Conservation (phyloP, 192 early-diverging fungal species). For the Phycomyces blakesleeanus region DNA sequence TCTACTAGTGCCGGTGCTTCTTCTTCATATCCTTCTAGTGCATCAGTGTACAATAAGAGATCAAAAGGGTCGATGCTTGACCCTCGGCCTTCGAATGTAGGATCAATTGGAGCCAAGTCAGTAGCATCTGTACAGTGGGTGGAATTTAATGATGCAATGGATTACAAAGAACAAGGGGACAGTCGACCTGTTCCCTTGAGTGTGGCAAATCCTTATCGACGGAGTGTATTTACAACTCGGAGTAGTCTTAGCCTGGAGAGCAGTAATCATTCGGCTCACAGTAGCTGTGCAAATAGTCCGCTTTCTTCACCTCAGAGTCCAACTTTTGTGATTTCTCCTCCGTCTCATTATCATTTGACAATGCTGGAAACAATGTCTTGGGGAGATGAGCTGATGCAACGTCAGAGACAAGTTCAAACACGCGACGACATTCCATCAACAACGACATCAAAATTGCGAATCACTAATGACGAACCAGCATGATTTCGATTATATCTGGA, state of each 20-base stretch:
- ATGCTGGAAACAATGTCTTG: not conserved
- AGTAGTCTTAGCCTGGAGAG: not conserved
- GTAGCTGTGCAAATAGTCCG: too few relatives aligned
- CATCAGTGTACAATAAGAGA: too few relatives aligned
- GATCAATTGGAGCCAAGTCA: slow-evolving; percentile 3
- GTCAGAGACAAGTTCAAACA: not conserved
- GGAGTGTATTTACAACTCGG: not conserved
- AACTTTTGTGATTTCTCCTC: not conserved
- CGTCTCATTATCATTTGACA: not conserved
- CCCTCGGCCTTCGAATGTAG: not conserved
- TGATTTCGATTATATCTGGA: too few relatives aligned
- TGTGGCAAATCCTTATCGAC: not conserved
- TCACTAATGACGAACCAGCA: too few relatives aligned
- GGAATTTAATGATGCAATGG: slow-evolving; percentile 18
- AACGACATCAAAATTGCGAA: too few relatives aligned
- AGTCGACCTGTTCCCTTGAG: not conserved
- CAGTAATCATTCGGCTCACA: not conserved
- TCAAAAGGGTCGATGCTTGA: not conserved
- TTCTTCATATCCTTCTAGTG: too few relatives aligned
- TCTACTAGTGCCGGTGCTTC: too few relatives aligned
- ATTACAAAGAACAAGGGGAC: not conserved
- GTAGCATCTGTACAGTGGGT: slow-evolving; percentile 16
- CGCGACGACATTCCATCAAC: not conserved
- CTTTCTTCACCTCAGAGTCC: not conserved
- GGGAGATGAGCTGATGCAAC: not conserved